These are phyloP conservation scores for Cladosporium sp. DNA, from an alignment of 2,329 filamentous ascomycete genomes.

Conservation along the genomic window DNA sequence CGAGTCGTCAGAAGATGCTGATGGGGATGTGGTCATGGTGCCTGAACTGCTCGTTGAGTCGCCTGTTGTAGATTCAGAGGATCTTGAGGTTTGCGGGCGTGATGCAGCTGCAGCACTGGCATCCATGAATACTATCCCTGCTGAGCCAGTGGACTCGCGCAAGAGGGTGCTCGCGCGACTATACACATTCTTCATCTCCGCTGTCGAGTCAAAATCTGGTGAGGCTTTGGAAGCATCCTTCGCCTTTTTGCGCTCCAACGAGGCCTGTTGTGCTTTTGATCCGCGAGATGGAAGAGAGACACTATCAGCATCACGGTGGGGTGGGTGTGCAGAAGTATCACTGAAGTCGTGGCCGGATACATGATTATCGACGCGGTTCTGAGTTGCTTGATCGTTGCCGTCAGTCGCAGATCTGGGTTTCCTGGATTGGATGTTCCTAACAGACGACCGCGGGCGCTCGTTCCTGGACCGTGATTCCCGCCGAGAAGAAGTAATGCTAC, in stretches of 20 bases:
- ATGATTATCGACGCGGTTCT: neutral
- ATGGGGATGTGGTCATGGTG: neutral
- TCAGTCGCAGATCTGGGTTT: neutral
- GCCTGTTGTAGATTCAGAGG: neutral
- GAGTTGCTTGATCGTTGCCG: neutral
- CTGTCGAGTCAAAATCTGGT: neutral
- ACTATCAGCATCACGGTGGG: conserved; percentile 30
- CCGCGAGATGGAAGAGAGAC: neutral
- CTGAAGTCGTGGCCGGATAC: conserved; percentile 17
- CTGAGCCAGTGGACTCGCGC: conserved; percentile 47
- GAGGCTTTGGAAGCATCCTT: neutral
- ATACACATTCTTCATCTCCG: conserved; percentile 38
- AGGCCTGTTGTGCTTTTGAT: neutral
- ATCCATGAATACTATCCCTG: conserved; percentile 47
- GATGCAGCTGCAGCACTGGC: neutral
- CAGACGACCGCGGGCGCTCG: neutral
- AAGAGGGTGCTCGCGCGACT: conserved; percentile 51
- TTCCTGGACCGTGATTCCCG: neutral
- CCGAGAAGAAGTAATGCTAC: neutral
- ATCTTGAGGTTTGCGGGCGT: neutral
- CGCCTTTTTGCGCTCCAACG: neutral
- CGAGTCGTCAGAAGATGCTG: neutral
- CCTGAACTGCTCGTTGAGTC: neutral
- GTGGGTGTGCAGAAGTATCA: conserved; percentile 50
- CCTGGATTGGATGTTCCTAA: neutral